Percentiles rank a stretch among this genome's conserved stretches.
These are phyloP conservation scores for Nothophytophthora sp. DNA, from an alignment of 352 stramenopile species.

Conservation along the genomic window DNA sequence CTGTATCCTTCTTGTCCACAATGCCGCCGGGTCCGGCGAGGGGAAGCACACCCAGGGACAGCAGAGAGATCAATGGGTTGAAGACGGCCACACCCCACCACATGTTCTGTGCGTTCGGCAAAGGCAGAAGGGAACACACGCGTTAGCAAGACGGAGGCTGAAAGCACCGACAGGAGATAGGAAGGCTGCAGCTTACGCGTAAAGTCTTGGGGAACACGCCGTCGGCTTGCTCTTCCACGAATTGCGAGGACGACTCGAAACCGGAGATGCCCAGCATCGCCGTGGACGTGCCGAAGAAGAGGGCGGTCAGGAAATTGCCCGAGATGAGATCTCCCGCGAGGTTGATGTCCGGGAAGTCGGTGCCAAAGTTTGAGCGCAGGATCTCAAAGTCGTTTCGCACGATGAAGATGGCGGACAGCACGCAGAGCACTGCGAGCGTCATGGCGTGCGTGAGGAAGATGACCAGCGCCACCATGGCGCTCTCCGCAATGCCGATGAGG, in stretches of 20 bases:
- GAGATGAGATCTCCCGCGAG: constrained; percentile 43
- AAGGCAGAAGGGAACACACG: no score
- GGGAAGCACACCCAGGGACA: constrained; percentile 70
- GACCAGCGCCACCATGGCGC: constrained; percentile 61
- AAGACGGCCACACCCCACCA: constrained; percentile 23
- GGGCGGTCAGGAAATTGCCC: constrained; percentile 36
- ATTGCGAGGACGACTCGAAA: constrained; percentile 89
- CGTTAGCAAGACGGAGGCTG: no score
- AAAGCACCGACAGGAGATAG: constrained; percentile 68
- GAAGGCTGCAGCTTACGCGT: constrained; percentile 66
- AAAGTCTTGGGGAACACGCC: constrained; percentile 75
- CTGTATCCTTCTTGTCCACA: constrained; percentile 38
- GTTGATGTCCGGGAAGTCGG: constrained; percentile 54
- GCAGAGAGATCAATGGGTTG: no score
- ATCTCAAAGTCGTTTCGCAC: constrained; percentile 51
- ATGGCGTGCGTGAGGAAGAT: constrained; percentile 84
- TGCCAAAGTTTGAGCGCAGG: constrained; percentile 65
- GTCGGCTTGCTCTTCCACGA: constrained; percentile 81
- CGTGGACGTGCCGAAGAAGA: constrained; percentile 75
- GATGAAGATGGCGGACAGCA: constrained; percentile 52
- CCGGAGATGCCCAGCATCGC: constrained; percentile 89
- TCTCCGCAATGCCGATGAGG: constrained; percentile 82
- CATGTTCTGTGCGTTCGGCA: no score
- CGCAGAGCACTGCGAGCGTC: constrained; percentile 59
- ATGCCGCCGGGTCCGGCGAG: constrained; percentile 51